Base-by-base conservation (phyloP, 345 rosid species). In the Stellera chamaejasme region DNA sequence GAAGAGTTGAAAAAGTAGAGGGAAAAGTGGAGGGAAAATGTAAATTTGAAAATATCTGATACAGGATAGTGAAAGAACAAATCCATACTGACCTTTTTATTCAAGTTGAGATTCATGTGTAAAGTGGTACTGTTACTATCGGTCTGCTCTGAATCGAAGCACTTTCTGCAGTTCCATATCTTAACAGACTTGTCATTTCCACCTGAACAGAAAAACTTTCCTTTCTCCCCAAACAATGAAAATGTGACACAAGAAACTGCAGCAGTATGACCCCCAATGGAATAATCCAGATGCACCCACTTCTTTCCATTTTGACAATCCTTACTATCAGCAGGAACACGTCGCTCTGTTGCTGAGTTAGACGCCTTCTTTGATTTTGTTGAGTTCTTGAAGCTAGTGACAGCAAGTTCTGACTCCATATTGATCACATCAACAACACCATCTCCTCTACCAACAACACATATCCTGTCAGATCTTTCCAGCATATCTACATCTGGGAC, bases 131-230 rank as follows among this genome's bases (percentile, higher is more conserved):
- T 63, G 56, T 62, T 63, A 43, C 58, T 61, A 53, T 69, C 68
- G 45, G 43, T 73, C 60, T 61, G 73, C 43, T 57, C 75, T 53
- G 68, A 56, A 52, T 68, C 77, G 55, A 66, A 70, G 77, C 75
- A 77, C 63, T 54, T 68, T 43, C 70, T 74, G 68, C 78, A 75
- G 73, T 86, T 80, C 96, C 96, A 93, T 13, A 93, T 69, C 62
- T 88, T 88, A 27, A 93, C 73, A 1, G 78, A 71, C 73, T 93
- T 93, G 59, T 88, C 96, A 56, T 88, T 93, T 48, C 99, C 96
- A 3, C 97, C 96, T 0, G 97, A 86, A 61, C 88, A 63, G 59
- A 88, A 63, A 69, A 75, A 86, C 59, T 80, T 81, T 47, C 95
- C 96, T 62, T 58, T 83, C 66, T 81, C 89, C 45, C 81, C 81